These are phyloP conservation scores for Aspergillus cavernicola DNA, from an alignment of 495 filamentous ascomycete species.

Conservation along the genomic window DNA sequence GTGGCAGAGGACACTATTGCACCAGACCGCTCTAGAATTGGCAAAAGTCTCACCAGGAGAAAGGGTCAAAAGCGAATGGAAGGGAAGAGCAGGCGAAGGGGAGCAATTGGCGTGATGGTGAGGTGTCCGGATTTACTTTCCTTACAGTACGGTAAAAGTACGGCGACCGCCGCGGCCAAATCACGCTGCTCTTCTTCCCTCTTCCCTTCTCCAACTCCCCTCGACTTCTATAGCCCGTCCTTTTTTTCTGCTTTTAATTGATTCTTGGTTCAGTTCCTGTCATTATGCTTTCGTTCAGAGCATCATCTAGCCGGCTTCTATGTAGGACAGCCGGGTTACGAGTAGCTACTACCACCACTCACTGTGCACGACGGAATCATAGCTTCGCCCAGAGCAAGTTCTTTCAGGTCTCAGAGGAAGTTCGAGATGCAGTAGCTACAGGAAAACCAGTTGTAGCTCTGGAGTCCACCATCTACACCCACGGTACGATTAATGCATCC, in stretches of 20 bases:
- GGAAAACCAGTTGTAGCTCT: conserved; percentile 83
- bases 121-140: conserved; percentile 45
- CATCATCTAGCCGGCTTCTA: conserved; percentile 23
- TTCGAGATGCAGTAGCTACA: conserved; percentile 66
- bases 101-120: conserved; percentile 29
- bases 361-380: conserved; percentile 27
- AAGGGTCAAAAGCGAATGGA: not conserved
- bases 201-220: conserved; percentile 11
- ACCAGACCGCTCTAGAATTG: conserved; percentile 27
- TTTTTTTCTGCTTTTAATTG: not conserved
- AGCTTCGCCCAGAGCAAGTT: conserved; percentile 46
- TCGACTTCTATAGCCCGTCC: conserved; percentile 6
- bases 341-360: not conserved
- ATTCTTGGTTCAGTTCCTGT: not conserved
- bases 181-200: conserved; percentile 13
- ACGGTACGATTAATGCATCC: conserved; percentile 48
- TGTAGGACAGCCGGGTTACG: conserved; percentile 12
- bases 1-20: conserved; percentile 21
- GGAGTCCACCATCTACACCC: conserved; percentile 86
- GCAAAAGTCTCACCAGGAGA: conserved; percentile 28
- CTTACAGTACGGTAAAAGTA: too few relatives aligned
- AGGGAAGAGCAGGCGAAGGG: conserved; percentile 11
- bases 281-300: conserved; percentile 29
- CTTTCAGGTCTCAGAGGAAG: conserved; percentile 76
- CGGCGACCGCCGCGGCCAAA: conserved; percentile 38